phyloP scores from a whole-genome alignment of 2,329 filamentous ascomycete species.

The Beauveria medogensis region DNA sequence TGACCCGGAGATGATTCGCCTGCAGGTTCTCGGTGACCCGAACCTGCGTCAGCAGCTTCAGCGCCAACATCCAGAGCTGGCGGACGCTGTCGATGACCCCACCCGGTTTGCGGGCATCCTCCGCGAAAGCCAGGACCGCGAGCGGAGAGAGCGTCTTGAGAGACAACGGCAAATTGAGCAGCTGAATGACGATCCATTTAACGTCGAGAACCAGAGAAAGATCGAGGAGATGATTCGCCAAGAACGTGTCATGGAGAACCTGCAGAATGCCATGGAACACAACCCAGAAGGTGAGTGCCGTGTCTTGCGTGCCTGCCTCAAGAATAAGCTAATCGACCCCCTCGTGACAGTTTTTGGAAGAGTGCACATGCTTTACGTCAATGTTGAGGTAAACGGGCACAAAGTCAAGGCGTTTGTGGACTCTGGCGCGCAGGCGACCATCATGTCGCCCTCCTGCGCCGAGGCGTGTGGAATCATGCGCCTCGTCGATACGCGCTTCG shows the following conservation, averaged over 20 bases:
- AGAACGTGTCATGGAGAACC: slow-evolving; percentile 86
- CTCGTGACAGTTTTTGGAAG: slow-evolving; percentile 68
- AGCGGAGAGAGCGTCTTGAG: slow-evolving; percentile 64
- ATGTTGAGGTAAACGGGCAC: slow-evolving; percentile 88
- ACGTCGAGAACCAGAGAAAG: slow-evolving; percentile 79
- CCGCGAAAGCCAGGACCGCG: slow-evolving; percentile 57
- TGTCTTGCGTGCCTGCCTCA: not conserved
- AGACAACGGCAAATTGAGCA: slow-evolving; percentile 76
- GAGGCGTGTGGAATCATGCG: slow-evolving; percentile 94
- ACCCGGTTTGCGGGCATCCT: slow-evolving; percentile 68
- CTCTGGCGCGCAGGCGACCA: slow-evolving; percentile 93
- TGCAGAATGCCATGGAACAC: slow-evolving; percentile 94
- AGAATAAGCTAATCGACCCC: slow-evolving; percentile 12
- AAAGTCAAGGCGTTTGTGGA: slow-evolving; percentile 95
- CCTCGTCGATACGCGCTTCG: slow-evolving; percentile 84
- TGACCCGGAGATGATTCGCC: slow-evolving; percentile 74
- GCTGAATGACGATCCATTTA: slow-evolving; percentile 90
- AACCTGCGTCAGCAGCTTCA: slow-evolving; percentile 62
- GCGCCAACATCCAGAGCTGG: slow-evolving; percentile 67
- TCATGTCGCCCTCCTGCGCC: slow-evolving; percentile 94
- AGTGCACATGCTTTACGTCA: slow-evolving; percentile 93
- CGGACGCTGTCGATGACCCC: slow-evolving; percentile 66
- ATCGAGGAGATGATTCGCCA: slow-evolving; percentile 98
- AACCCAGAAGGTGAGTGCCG: slow-evolving; percentile 75
- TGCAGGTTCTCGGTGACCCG: slow-evolving; percentile 76